phyloP scores from a whole-genome alignment of 2,329 filamentous ascomycete genomes.

The Epichloe aotearoae region DNA sequence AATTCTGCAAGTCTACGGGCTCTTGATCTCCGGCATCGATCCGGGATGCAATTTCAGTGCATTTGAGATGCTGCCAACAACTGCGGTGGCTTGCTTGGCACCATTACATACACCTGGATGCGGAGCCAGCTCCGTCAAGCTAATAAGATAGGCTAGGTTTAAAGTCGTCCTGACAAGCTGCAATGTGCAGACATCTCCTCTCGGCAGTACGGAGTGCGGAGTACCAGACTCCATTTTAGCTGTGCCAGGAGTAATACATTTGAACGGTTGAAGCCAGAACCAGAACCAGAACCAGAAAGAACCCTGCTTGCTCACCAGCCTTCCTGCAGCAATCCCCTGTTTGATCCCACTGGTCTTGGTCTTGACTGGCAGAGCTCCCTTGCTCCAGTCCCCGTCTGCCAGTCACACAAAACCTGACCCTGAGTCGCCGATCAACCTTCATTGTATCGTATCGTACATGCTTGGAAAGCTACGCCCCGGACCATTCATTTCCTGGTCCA shows the following conservation, averaged over 20 bases:
- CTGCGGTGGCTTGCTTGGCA: neutral
- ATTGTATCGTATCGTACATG: conserved; percentile 12
- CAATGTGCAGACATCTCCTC: conserved; percentile 11
- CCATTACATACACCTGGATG: neutral
- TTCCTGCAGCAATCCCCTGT: conserved; percentile 18
- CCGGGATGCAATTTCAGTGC: neutral
- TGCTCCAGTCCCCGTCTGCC: conserved; percentile 20
- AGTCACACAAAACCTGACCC: conserved; percentile 38
- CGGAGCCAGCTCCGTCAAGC: neutral
- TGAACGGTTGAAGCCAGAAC: neutral
- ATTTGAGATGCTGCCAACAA: neutral
- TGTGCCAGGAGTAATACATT: conserved; percentile 14
- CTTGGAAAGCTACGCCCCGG: too few species aligned
- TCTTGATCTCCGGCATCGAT: neutral
- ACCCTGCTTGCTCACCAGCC: conserved; percentile 12
- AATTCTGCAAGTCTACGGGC: neutral
- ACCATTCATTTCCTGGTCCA: too few species aligned
- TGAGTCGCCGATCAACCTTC: conserved; percentile 26
- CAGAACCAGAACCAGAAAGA: conserved; percentile 1
- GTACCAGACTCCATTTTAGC: too few species aligned
- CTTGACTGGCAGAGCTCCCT: conserved; percentile 10
- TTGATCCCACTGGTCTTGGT: conserved; percentile 7
- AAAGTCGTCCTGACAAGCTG: neutral
- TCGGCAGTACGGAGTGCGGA: conserved; percentile 1
- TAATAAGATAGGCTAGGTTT: neutral